Conservation (phyloP, 2,329 filamentous ascomycete genomes). For the Sporothrix globosa region DNA sequence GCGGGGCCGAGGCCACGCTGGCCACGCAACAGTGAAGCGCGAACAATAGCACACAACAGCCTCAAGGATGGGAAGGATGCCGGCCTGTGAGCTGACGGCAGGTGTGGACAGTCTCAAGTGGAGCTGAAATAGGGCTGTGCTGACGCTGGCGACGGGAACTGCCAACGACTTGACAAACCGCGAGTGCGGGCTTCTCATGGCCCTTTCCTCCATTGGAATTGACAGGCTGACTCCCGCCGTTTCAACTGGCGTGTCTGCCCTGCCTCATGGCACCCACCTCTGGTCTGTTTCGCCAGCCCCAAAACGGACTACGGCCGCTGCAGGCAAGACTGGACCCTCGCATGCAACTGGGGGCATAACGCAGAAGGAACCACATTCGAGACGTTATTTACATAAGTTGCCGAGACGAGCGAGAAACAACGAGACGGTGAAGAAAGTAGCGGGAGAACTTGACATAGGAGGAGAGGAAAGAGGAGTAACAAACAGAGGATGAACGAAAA, state of each 20-base stretch:
- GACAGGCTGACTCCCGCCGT: constrained; percentile 9
- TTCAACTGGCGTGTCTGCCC: constrained; percentile 19
- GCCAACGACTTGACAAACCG: not conserved
- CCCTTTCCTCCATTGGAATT: not conserved
- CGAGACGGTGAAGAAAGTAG: not conserved
- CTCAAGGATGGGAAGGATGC: not conserved
- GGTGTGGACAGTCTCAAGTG: constrained; percentile 12
- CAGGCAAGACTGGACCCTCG: constrained; percentile 3
- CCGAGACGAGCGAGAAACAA: not conserved
- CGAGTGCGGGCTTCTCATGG: not conserved
- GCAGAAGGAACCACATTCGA: not conserved
- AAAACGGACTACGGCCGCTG: constrained; percentile 20
- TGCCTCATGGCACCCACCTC: constrained; percentile 19
- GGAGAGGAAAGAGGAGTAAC: not conserved
- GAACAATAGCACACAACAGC: not conserved
- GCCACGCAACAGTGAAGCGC: not conserved
- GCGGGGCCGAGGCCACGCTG: not conserved
- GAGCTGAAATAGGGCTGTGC: constrained; percentile 28
- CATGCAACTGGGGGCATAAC: not conserved
- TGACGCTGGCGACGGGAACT: constrained; percentile 10
- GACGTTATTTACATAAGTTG: not conserved
- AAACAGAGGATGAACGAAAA: not conserved
- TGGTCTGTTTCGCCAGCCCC: constrained; percentile 23
- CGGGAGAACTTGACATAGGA: not conserved
- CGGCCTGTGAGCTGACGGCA: not conserved